Percentiles rank a stretch among this genome's conserved stretches.
phyloP scores from a whole-genome alignment of 192 early-diverging fungal species.

The Dimargaris verticillata region DNA sequence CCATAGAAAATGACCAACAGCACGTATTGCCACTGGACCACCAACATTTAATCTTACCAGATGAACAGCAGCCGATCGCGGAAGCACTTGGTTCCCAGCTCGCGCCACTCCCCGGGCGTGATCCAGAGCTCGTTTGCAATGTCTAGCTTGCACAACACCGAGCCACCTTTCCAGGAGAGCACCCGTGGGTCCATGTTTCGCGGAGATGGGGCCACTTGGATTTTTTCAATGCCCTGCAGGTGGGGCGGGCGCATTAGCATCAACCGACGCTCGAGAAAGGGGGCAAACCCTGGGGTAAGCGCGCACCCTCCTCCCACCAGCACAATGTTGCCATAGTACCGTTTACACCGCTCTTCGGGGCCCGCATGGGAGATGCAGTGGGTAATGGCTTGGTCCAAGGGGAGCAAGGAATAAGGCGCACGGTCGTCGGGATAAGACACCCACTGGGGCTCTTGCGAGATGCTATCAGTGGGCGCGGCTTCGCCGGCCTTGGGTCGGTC shows the following conservation, averaged over 20 bases:
- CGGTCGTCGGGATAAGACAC: constrained; percentile 14
- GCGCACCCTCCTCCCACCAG: constrained; percentile 69
- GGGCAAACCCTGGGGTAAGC: constrained; percentile 45
- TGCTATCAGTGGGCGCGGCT: background rate
- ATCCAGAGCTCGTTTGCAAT: constrained; percentile 70
- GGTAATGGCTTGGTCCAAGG: constrained; percentile 51
- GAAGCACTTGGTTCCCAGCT: constrained; percentile 45
- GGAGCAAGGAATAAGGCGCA: constrained; percentile 23
- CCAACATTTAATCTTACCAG: constrained; percentile 23
- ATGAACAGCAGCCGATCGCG: constrained; percentile 47
- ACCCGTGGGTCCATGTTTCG: constrained; percentile 69
- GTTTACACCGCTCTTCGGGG: constrained; percentile 50
- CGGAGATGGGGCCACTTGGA: constrained; percentile 55
- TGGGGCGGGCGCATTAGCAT: background rate
- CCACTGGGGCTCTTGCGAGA: constrained; percentile 14
- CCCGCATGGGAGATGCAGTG: constrained; percentile 47
- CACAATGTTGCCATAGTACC: constrained; percentile 59
- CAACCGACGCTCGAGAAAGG: constrained; percentile 38
- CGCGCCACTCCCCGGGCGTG: constrained; percentile 46
- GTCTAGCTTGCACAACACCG: constrained; percentile 62
- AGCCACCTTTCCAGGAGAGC: constrained; percentile 76
- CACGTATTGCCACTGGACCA: too few relatives aligned
- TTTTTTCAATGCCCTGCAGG: constrained; percentile 14
- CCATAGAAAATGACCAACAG: too few relatives aligned
- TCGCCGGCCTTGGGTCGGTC: background rate